These are phyloP conservation scores for Ambrosia trifida DNA, from an alignment of 129 eudicot species.

Conservation along the genomic window DNA sequence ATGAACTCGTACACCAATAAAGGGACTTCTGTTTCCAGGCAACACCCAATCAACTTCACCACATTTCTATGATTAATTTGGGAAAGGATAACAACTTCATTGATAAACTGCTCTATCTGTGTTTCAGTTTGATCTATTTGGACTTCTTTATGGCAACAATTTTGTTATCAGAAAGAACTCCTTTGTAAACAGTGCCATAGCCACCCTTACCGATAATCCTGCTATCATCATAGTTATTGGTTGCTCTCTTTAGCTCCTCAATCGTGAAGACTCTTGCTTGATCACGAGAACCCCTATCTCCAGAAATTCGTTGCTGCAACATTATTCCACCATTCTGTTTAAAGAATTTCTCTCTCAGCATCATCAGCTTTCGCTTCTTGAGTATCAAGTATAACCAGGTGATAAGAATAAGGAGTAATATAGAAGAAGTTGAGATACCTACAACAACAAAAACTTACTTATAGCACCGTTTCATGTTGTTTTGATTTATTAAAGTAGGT, in stretches of 20 bases:
- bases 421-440: conserved; percentile 28
- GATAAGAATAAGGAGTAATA: conserved; percentile 15
- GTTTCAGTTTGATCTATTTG: conserved; percentile 20
- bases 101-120: conserved; percentile 54
- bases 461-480: neutral
- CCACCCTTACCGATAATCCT: conserved; percentile 55
- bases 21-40: conserved; percentile 37
- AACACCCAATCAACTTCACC: conserved; percentile 43
- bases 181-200: conserved; percentile 14
- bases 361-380: conserved; percentile 27
- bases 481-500: neutral
- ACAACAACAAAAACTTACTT: neutral
- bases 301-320: conserved; percentile 36
- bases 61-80: conserved; percentile 45
- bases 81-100: conserved; percentile 47
- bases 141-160: conserved; percentile 46
- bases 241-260: conserved; percentile 44
- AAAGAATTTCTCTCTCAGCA: conserved; percentile 34
- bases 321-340: conserved; percentile 51
- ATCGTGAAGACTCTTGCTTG: conserved; percentile 21
- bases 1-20: conserved; percentile 37
- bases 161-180: conserved; percentile 35
- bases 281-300: conserved; percentile 27
- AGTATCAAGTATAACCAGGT: conserved; percentile 33
- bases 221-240: conserved; percentile 44